These are phyloP conservation scores for Mycosarcoma maydis DNA, from an alignment of 1,284 basidiomycete species.

Conservation along the genomic window DNA sequence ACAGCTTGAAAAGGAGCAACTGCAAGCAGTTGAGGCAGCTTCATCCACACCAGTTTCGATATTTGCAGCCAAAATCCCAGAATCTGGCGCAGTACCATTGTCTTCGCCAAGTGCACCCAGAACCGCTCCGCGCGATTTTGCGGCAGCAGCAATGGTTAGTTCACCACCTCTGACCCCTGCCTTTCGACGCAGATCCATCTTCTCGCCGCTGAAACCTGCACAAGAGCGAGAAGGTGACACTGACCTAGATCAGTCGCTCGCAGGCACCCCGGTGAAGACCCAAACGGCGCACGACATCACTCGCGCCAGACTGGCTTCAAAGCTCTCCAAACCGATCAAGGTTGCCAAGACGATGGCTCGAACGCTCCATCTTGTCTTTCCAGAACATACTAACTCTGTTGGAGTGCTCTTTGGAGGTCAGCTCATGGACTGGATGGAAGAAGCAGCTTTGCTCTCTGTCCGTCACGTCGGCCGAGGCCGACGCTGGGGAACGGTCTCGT, in stretches of 20 bases:
- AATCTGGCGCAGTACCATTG: constrained; percentile 23
- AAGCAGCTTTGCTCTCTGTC: constrained; percentile 46
- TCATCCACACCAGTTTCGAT: constrained; percentile 4
- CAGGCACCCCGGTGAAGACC: constrained; percentile 27
- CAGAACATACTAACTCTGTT: constrained; percentile 55
- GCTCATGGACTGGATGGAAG: constrained; percentile 61
- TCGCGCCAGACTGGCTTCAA: constrained; percentile 11
- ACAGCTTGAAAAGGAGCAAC: constrained; percentile 16
- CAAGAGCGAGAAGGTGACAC: constrained; percentile 43
- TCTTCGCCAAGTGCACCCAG: constrained; percentile 33
- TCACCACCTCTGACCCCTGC: constrained; percentile 19
- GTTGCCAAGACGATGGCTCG: constrained; percentile 45
- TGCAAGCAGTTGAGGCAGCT: background rate
- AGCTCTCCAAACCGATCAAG: constrained; percentile 39
- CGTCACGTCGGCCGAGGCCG: constrained; percentile 31
- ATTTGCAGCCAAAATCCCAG: constrained; percentile 26
- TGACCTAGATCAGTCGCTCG: constrained; percentile 31
- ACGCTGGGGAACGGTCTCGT: constrained; percentile 52
- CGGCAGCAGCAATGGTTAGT: background rate
- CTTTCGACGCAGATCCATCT: constrained; percentile 29
- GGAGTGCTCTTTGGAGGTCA: constrained; percentile 57
- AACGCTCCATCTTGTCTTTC: constrained; percentile 55
- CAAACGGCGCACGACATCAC: constrained; percentile 14
- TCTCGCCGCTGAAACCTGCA: constrained; percentile 39
- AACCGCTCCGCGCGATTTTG: constrained; percentile 11